Base-by-base conservation (phyloP, 1,139 yeast genomes). In the Suhomyces ambrosiae region DNA sequence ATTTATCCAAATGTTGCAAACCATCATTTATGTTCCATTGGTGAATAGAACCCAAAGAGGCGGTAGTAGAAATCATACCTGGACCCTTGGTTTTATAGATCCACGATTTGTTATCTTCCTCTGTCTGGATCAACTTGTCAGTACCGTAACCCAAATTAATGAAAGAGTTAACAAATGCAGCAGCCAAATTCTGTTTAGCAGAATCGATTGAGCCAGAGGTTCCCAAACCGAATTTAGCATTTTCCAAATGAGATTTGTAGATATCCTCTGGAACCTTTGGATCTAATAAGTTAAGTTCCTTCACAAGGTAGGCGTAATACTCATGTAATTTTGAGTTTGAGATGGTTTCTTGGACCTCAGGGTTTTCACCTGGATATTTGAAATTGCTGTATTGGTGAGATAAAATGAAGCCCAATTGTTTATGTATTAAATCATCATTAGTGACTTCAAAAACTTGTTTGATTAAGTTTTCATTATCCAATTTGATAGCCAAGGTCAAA, bases 261-360 rank as follows among this genome's bases (percentile, higher is more conserved):
- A 92, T 79, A 63, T 94, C 98, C 65, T 90, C 97, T 8, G 98
- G 98, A 12, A 86, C 86, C 62, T 87, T 87, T 37, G 97, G 95
- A 37, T 86, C 92, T 50, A 86, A 71, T 52, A 92, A 71, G 57
- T 92, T 92, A 58, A 92, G 78, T 62, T 92, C 98, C 56, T 86
- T 85, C 17, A 82, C 86, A 41, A 92, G 72, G 60, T 88, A 88
- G 37, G 75, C 70, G 67, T 80, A 94, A 63, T 86, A 86, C 55
- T 86, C 94, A 32, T 87, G 81, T 40, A 89, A 69, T 48, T 82
- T 80, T 27, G 80, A 75, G 66, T 92, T 94, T 36, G 95, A 83
- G 48, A 90, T 80, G 51, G 92, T 82, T 48, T 86, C 94, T 58
- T 87, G 95, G 13, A 90, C 89, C 38, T 80, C 86, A 45, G 82